phyloP scores from a whole-genome alignment of 441 rosid species.

The Adansonia grandidieri region DNA sequence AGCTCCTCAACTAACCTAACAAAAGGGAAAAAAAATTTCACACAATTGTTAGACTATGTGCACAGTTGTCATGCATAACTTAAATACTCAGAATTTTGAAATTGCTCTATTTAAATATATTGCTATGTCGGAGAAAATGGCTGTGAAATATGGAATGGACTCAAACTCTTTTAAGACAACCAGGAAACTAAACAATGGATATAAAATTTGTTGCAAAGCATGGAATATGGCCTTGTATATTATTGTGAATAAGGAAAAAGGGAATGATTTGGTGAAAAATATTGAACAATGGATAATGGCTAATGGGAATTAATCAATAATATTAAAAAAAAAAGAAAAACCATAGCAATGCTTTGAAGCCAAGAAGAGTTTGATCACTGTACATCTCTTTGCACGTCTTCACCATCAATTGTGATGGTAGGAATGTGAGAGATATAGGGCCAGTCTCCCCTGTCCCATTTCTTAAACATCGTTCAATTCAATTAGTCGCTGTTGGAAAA shows the following conservation, averaged over 20 bases:
- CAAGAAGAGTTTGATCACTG: neutral
- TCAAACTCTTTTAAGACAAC: neutral
- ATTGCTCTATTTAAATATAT: neutral
- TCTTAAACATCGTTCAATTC: neutral
- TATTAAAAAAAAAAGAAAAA: neutral
- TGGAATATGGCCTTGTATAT: constrained; percentile 1
- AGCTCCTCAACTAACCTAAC: neutral
- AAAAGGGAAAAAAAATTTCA: neutral
- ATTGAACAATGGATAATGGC: neutral
- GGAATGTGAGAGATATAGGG: constrained; percentile 22
- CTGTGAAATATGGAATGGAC: neutral
- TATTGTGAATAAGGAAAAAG: neutral
- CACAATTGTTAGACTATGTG: neutral
- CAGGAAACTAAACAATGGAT: neutral
- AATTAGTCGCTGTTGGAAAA: neutral
- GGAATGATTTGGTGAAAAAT: neutral
- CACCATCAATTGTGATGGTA: constrained; percentile 7
- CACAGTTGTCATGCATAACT: neutral
- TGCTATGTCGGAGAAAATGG: neutral
- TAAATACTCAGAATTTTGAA: neutral
- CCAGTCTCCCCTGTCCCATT: constrained; percentile 23
- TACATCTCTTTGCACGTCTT: neutral
- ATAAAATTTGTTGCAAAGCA: neutral
- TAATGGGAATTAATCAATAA: neutral
- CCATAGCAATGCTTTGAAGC: constrained; percentile 5